Evolutionary conservation across 2,329 filamentous ascomycete genomes (phyloP).

Genomic region (Knoxdaviesia proteae): DNA sequence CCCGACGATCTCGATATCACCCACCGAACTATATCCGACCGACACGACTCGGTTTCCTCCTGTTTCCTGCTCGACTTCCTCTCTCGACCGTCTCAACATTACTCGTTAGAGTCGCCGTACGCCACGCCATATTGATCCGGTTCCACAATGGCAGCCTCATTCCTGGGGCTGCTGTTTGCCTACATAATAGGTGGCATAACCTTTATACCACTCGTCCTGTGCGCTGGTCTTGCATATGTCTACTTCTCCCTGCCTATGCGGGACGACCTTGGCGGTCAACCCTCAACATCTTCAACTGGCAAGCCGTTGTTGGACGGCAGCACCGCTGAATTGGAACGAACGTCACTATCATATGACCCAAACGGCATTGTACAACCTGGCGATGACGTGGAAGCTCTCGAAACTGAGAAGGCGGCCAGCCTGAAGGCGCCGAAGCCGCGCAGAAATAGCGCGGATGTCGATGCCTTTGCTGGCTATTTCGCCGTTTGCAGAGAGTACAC

Average conservation of each 20-base stretch:
- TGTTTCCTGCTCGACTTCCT: too few relatives aligned
- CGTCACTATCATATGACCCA: constrained; percentile 6
- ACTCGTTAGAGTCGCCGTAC: too few relatives aligned
- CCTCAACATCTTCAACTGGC: constrained; percentile 10
- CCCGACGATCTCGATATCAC: too few relatives aligned
- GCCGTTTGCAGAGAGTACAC: constrained; percentile 88
- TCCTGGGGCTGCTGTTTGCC: constrained; percentile 38
- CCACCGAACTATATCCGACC: too few relatives aligned
- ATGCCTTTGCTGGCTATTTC: constrained; percentile 80
- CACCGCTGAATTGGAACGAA: constrained; percentile 5
- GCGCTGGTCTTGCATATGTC: constrained; percentile 39
- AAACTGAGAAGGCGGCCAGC: constrained; percentile 33
- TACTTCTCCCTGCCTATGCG: constrained; percentile 42
- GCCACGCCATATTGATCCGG: too few relatives aligned
- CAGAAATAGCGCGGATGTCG: constrained; percentile 34
- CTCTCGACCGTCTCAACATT: too few relatives aligned
- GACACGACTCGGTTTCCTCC: too few relatives aligned
- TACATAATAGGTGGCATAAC: constrained; percentile 79
- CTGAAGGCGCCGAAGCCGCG: constrained; percentile 39
- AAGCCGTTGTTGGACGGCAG: constrained; percentile 7
- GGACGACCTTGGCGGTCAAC: neutral
- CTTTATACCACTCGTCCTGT: constrained; percentile 55
- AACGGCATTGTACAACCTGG: constrained; percentile 31
- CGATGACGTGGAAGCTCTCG: constrained; percentile 45
- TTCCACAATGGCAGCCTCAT: too few relatives aligned